These are phyloP conservation scores for Saksenaea oblongispora DNA, from an alignment of 371 early-diverging fungal species.

Conservation along the genomic window DNA sequence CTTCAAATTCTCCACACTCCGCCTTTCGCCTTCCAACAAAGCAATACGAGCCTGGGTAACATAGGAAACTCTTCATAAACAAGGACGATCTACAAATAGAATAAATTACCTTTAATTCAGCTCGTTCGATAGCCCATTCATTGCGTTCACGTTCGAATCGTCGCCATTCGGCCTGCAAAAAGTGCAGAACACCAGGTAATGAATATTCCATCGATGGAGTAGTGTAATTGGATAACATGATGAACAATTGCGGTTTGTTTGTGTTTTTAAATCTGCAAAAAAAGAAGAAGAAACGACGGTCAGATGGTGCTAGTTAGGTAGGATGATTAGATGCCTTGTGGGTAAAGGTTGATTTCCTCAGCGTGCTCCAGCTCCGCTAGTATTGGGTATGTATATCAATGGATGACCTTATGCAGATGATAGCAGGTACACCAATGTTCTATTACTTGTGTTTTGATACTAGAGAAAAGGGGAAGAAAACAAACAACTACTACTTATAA, in stretches of 20 bases:
- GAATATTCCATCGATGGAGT: constrained; percentile 55
- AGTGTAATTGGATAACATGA: constrained; percentile 22
- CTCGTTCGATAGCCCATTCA: constrained; percentile 86
- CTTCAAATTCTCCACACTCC: constrained; percentile 76
- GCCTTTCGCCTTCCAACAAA: constrained; percentile 81
- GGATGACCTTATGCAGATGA: background rate
- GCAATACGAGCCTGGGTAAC: constrained; percentile 69
- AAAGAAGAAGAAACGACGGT: background rate
- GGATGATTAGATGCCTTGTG: background rate
- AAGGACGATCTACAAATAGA: background rate
- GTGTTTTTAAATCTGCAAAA: background rate
- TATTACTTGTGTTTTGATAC: constrained; percentile 1
- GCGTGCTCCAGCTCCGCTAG: background rate
- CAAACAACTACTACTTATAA: background rate
- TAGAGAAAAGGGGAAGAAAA: background rate
- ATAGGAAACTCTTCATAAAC: background rate
- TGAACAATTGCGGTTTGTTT: background rate
- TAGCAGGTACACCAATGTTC: background rate
- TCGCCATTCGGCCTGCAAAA: constrained; percentile 84
- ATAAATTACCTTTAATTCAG: constrained; percentile 73
- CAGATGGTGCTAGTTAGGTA: background rate
- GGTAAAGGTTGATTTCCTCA: background rate
- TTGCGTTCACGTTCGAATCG: constrained; percentile 85
- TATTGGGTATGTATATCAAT: background rate
- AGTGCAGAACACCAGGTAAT: constrained; percentile 85